Conservation (phyloP, 148 eudicot genomes). For the Heliamphora exappendiculata region DNA sequence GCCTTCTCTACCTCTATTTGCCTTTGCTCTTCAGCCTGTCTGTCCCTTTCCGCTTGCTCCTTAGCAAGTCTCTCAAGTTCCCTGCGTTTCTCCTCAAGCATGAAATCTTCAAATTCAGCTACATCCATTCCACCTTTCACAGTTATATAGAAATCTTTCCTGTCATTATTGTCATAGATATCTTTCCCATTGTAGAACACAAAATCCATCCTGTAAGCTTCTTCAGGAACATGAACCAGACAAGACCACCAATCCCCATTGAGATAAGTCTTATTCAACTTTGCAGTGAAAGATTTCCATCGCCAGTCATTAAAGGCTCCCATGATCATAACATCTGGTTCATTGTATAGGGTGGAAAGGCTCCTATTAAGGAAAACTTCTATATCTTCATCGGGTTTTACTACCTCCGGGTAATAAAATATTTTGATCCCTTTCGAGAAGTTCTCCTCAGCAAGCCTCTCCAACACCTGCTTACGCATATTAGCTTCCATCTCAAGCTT, state of each 20-base stretch:
- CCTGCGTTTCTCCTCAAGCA: slow-evolving; percentile 84
- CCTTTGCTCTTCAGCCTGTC: slow-evolving; percentile 65
- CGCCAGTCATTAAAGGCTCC: slow-evolving; percentile 96
- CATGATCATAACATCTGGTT: slow-evolving; percentile 65
- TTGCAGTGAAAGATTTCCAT: slow-evolving; percentile 75
- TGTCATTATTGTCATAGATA: slow-evolving; percentile 79
- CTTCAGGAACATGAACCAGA: slow-evolving; percentile 68
- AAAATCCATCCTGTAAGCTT: slow-evolving; percentile 82
- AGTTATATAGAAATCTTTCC: slow-evolving; percentile 68
- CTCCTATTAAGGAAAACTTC: slow-evolving; percentile 73
- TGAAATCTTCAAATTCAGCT: slow-evolving; percentile 69
- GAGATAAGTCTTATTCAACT: slow-evolving; percentile 58
- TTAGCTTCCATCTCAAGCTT: slow-evolving; percentile 66
- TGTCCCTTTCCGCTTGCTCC: slow-evolving; percentile 76
- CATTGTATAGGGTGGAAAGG: slow-evolving; percentile 59
- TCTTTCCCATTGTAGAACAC: slow-evolving; percentile 81
- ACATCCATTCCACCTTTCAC: slow-evolving; percentile 74
- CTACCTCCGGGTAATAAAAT: slow-evolving; percentile 61
- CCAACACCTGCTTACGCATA: slow-evolving; percentile 41
- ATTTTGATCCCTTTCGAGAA: slow-evolving; percentile 51
- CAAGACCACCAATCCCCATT: slow-evolving; percentile 98
- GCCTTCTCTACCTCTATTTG: slow-evolving; percentile 65
- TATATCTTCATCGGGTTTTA: slow-evolving; percentile 58
- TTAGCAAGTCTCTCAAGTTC: slow-evolving; percentile 68
- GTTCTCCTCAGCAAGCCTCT: slow-evolving; percentile 60